Base-by-base conservation (phyloP, 768 basidiomycete species). In the Kwoniella newhampshirensis region DNA sequence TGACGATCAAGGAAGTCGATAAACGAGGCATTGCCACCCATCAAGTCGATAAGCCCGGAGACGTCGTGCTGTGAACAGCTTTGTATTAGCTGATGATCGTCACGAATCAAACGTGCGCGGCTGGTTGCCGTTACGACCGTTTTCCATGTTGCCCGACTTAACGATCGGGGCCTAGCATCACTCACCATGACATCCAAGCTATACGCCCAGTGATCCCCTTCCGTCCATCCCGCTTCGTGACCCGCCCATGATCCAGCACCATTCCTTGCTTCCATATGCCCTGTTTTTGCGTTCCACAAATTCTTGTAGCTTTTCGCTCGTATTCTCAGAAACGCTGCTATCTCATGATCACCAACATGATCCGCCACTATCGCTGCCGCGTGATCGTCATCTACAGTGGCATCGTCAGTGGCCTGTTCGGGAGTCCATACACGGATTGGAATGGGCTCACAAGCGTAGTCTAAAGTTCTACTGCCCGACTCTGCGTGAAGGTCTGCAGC, bases 261-360 rank as follows among this genome's bases (percentile, higher is more conserved):
- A 53, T 86, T 84, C 44, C 86, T 80, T 0, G 87, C 88, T 67
- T 90, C 87, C 86, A 91, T 89, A 69, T 90, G 90, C 1, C 86
- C 86, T 0, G 86, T 88, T 1, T 77, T 78, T 12, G 78, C 51
- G 64, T 90, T 91, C 78, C 82, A 91, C 12, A 91, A 75, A 0
- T 81, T 81, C 69, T 85, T 86, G 0, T 87, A 84, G 9, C 78
- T 80, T 1, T 74, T 73, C 0, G 86, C 80, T 9, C 89, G 82
- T n/a, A 81, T 72, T 23, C 75, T 78, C 57, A 89, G 81, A 72
- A 82, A 81, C 0, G 70, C 74, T 2, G 84, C 77, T 21, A 85
- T 81, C 0, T 68, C 62, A 0, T 81, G 78, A 57, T 85, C 84
- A 27, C 80, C 78, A 12, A 88, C 78, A 2, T 80, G 72, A 0